These are phyloP conservation scores for Tolypocladium paradoxum DNA, from an alignment of 2,329 filamentous ascomycete genomes.

Conservation along the genomic window DNA sequence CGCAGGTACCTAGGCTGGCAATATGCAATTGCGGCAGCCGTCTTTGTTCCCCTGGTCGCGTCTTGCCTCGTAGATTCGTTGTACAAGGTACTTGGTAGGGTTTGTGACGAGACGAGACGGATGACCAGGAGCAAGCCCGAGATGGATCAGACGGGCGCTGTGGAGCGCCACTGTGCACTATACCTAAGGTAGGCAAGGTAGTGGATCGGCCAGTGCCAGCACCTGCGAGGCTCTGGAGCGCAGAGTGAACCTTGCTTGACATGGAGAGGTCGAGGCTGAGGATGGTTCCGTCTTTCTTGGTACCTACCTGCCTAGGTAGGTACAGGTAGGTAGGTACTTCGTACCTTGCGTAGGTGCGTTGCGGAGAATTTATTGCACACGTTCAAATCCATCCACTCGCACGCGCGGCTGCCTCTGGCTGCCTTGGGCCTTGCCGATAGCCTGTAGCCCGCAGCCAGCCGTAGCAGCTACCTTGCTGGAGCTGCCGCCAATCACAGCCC, in stretches of 20 bases:
- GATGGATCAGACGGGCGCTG: neutral
- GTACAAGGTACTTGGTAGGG: neutral
- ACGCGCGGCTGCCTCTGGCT: neutral
- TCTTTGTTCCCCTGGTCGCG: neutral
- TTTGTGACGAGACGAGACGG: neutral
- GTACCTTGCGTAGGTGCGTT: too few species aligned
- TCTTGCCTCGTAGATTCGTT: neutral
- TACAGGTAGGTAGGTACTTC: too few species aligned
- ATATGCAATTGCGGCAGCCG: neutral
- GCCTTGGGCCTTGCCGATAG: neutral
- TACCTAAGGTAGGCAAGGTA: too few species aligned
- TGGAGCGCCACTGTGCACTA: neutral
- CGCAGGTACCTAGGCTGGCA: too few species aligned
- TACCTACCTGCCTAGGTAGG: too few species aligned
- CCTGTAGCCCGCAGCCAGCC: neutral
- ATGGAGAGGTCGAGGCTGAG: too few species aligned
- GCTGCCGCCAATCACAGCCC: neutral
- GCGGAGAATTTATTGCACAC: too few species aligned
- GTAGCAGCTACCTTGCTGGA: neutral
- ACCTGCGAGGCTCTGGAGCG: neutral
- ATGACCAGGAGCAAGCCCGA: neutral
- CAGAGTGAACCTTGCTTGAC: too few species aligned
- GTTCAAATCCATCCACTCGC: neutral
- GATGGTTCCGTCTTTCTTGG: too few species aligned
- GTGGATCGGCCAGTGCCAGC: neutral